Conservation (phyloP, 2,329 filamentous ascomycete species). For the Penicillium brasilianum region DNA sequence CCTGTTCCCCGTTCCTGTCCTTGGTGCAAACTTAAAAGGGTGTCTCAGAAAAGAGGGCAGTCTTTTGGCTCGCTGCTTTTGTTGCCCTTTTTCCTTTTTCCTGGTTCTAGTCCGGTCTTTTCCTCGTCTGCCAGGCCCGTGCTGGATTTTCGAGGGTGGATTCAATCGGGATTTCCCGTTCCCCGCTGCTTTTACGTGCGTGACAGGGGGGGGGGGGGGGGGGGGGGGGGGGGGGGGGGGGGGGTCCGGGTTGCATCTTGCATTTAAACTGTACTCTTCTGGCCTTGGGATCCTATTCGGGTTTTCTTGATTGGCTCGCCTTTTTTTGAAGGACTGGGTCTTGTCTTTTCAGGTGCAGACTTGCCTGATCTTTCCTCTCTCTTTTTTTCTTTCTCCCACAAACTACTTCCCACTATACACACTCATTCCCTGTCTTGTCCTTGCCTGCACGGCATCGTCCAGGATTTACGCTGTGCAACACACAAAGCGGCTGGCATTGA, state of each 20-base stretch:
- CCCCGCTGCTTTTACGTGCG: neutral
- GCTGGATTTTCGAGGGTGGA: neutral
- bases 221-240: neutral
- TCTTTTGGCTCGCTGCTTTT: neutral
- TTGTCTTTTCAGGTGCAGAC: neutral
- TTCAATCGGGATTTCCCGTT: neutral
- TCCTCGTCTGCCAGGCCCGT: neutral
- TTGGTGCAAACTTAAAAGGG: too few species aligned
- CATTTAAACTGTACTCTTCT: too few species aligned
- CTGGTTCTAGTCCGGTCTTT: too few species aligned
- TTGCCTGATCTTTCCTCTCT: neutral
- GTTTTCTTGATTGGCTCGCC: neutral
- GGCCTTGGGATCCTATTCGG: neutral
- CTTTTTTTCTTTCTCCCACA: neutral
- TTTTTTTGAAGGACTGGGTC: neutral
- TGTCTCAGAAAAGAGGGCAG: neutral
- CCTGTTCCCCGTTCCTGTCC: too few species aligned
- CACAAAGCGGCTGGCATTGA: neutral
- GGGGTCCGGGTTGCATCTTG: neutral
- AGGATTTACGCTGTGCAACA: slow-evolving; percentile 4
- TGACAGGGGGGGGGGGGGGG: neutral
- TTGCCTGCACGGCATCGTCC: neutral
- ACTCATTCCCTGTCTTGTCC: too few species aligned
- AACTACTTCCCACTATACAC: too few species aligned
- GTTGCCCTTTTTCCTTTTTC: too few species aligned